Conservation (phyloP, 768 basidiomycete genomes). For the Tylopilus vinaceipallidus region DNA sequence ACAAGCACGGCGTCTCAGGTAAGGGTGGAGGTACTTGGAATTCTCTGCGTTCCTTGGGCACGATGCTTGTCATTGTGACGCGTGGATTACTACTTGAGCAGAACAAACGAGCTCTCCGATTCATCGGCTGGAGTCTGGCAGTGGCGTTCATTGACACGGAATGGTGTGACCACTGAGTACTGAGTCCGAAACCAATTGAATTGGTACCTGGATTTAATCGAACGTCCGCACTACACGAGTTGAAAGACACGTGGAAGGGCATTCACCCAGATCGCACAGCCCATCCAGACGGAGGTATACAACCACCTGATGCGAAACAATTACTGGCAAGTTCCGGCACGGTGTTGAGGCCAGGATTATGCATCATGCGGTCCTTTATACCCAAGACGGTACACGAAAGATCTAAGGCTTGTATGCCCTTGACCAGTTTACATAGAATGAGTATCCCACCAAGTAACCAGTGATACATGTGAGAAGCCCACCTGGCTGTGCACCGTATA, state of each 20-base stretch:
- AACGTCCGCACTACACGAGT: constrained; percentile 82
- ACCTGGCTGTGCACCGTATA: too few species aligned
- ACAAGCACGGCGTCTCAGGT: too few species aligned
- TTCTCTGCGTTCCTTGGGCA: too few species aligned
- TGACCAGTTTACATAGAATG: constrained; percentile 48
- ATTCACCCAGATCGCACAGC: constrained; percentile 79
- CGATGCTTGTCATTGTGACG: too few species aligned
- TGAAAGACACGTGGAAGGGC: constrained; percentile 25
- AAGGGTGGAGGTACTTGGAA: too few species aligned
- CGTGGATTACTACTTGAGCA: too few species aligned
- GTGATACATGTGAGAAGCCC: constrained; percentile 45
- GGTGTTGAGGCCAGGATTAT: constrained; percentile 61
- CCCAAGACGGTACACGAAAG: constrained; percentile 84
- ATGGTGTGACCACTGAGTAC: too few species aligned
- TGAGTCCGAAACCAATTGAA: too few species aligned
- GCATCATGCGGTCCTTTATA: constrained; percentile 79
- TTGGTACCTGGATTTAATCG: too few species aligned
- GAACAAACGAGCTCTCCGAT: too few species aligned
- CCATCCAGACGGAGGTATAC: constrained; percentile 67
- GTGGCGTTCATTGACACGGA: too few species aligned
- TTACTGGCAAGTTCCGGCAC: constrained; percentile 37
- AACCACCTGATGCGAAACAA: constrained; percentile 87
- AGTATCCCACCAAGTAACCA: not conserved
- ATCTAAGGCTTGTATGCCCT: constrained; percentile 81
- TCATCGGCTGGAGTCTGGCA: too few species aligned